These are phyloP conservation scores for Starmerella sp. DNA, from an alignment of 805 yeast genomes.

Conservation along the genomic window DNA sequence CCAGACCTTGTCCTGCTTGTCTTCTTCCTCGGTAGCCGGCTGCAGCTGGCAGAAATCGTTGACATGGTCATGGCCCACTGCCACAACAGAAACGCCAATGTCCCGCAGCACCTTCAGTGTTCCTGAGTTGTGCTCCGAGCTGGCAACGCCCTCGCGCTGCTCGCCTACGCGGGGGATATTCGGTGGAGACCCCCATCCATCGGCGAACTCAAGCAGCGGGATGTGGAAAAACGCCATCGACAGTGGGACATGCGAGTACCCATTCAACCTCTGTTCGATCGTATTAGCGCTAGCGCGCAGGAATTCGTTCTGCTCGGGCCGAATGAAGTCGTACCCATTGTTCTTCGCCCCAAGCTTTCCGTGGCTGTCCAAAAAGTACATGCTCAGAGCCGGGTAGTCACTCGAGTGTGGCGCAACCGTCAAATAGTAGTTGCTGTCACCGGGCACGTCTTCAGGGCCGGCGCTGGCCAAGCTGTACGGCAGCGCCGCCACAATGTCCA, in stretches of 20 bases:
- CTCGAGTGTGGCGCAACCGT: conserved; percentile 28
- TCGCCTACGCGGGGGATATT: conserved; percentile 40
- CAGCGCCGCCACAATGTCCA: conserved; percentile 42
- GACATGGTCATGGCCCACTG: conserved; percentile 93
- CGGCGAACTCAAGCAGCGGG: conserved; percentile 75
- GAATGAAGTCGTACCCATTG: conserved; percentile 76
- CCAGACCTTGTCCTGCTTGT: conserved; percentile 42
- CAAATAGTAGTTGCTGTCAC: conserved; percentile 73
- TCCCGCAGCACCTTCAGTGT: conserved; percentile 47
- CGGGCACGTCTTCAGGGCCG: conserved; percentile 61
- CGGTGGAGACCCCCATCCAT: conserved; percentile 23
- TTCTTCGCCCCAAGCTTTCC: conserved; percentile 43
- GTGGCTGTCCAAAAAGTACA: conserved; percentile 80
- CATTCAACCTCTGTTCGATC: conserved; percentile 26
- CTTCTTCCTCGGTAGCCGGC: conserved; percentile 13
- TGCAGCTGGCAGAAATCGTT: conserved; percentile 76
- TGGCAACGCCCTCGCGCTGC: conserved; percentile 62
- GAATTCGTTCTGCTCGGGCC: conserved; percentile 54
- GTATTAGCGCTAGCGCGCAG: conserved; percentile 33
- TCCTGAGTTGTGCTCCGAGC: conserved; percentile 61
- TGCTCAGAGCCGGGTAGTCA: conserved; percentile 38
- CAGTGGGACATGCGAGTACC: conserved; percentile 37
- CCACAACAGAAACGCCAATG: conserved; percentile 61
- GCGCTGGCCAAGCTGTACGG: conserved; percentile 56
- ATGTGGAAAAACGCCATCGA: conserved; percentile 92